These are phyloP conservation scores for Wickerhamiella siamensis DNA, from an alignment of 805 yeast genomes.

Conservation along the genomic window DNA sequence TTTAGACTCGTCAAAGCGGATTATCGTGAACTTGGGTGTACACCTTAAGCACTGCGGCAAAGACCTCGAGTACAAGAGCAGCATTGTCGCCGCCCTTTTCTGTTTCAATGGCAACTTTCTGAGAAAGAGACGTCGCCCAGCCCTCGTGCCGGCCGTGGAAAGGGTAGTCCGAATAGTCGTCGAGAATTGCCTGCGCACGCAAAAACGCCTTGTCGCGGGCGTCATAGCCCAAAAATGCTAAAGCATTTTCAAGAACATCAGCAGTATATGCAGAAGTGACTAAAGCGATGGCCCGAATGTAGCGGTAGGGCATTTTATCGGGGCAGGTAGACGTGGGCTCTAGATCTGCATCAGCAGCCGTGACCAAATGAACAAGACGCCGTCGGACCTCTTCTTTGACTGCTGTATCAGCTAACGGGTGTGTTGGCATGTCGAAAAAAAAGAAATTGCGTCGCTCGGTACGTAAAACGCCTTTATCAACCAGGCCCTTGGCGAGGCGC, in stretches of 20 bases:
- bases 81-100: slow-evolving; percentile 16
- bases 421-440: slow-evolving; percentile 96
- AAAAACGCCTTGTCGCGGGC: slow-evolving; percentile 84
- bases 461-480: slow-evolving; percentile 89
- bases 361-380: slow-evolving; percentile 55
- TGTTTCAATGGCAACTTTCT: slow-evolving; percentile 38
- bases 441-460: slow-evolving; percentile 92
- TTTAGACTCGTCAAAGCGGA: neutral
- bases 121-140: slow-evolving; percentile 35
- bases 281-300: slow-evolving; percentile 65
- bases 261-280: slow-evolving; percentile 91
- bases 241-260: slow-evolving; percentile 83
- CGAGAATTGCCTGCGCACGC: slow-evolving; percentile 82
- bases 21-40: slow-evolving; percentile 74
- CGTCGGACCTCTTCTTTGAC: slow-evolving; percentile 70
- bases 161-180: slow-evolving; percentile 75
- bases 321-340: slow-evolving; percentile 52
- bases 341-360: slow-evolving; percentile 36
- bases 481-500: slow-evolving; percentile 88
- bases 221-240: slow-evolving; percentile 59
- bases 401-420: slow-evolving; percentile 77
- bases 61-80: slow-evolving; percentile 61
- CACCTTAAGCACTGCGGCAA: slow-evolving; percentile 84
- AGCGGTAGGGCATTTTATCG: slow-evolving; percentile 46
- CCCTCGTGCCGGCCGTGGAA: slow-evolving; percentile 40